Evolutionary conservation across 2,329 filamentous ascomycete genomes (phyloP), one percentile per base, ranked within the genome.

Genomic region (Coniochaeta sp.): DNA sequence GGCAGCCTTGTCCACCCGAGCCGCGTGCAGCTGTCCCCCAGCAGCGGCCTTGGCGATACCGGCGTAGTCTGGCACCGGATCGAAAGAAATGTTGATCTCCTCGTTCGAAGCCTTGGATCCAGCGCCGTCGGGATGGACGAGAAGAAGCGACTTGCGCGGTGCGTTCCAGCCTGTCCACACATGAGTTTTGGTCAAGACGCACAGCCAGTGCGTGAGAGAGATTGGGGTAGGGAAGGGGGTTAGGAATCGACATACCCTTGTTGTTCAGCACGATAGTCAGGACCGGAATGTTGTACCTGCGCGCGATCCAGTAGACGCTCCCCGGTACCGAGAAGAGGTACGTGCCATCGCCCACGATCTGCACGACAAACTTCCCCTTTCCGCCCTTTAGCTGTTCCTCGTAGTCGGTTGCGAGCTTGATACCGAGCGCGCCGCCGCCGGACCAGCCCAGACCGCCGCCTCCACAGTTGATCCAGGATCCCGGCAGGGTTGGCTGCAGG

Each of bases 11-110:
- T 79, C 77, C 0, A 83, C 80, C 58, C 71, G 72, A 0, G 77
- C 79, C 0, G 82, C 74, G 60, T 79, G 79, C 8, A 85, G 70
- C 22, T 83, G 75, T 7, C 83, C 83, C 1, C 79, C 81, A 0
- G 81, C 79, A 0, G 84, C 82, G 1, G 83, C 84, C 72, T 84
- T 83, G 22, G 83, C 84, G 57, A 87, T 85, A 40, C 82, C 83
- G 0, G 81, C 70, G 65, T 84, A 87, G 68, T 87, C 81, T 0
- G 84, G 84, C 4, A 76, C 74, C 0, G 84, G 84, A 28, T 78
- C 75, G 62, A 87, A 85, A 1, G 81, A 82, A 63, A 86, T 85
- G 66, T 85, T 86, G 64, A 86, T 79, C 68, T 86, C 84, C 60
- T 84, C 82, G 68, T 85, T 85, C n/a, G 75, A 80, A 0, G 81